Evolutionary conservation across 2,329 filamentous ascomycete species (phyloP).

Genomic region (Dichotomopilus funicola): DNA sequence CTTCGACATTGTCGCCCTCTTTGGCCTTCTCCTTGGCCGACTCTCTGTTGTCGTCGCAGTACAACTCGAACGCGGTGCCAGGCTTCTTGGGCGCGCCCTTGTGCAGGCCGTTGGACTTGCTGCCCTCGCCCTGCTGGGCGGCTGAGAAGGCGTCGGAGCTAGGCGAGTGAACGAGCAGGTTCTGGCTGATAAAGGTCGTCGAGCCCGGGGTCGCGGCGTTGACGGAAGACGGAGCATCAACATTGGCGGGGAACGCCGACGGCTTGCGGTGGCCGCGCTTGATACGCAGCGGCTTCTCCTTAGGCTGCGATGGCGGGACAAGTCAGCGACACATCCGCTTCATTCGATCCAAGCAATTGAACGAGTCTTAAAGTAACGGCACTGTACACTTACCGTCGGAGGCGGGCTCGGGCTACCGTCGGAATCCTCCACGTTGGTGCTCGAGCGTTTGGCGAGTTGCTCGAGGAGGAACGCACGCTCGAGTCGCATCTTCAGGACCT

Average conservation of each 20-base stretch:
- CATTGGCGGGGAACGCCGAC: slow-evolving; percentile 39
- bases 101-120: slow-evolving; percentile 24
- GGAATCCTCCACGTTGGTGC: slow-evolving; percentile 68
- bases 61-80: slow-evolving; percentile 48
- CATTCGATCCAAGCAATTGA: too few species aligned
- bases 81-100: slow-evolving; percentile 34
- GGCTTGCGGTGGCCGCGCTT: slow-evolving; percentile 66
- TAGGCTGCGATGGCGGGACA: slow-evolving; percentile 46
- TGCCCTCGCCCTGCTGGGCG: slow-evolving; percentile 23
- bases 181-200: slow-evolving; percentile 42
- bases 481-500: slow-evolving; percentile 85
- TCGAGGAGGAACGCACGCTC: slow-evolving; percentile 72
- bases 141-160: slow-evolving; percentile 46
- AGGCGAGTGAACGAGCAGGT: slow-evolving; percentile 40
- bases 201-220: slow-evolving; percentile 31
- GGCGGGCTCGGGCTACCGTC: slow-evolving; percentile 75
- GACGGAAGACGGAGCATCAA: slow-evolving; percentile 30
- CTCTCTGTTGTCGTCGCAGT: slow-evolving; percentile 44
- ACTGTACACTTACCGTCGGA: slow-evolving; percentile 55
- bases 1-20: slow-evolving; percentile 35
- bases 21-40: slow-evolving; percentile 35
- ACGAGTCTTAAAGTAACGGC: too few species aligned
- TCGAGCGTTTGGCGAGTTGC: slow-evolving; percentile 67
- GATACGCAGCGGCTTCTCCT: slow-evolving; percentile 69
- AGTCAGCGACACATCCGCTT: slow-evolving; percentile 8